A percentile compares a stretch with the other conserved stretches of the same genome.
Conservation (phyloP, 1,284 basidiomycete genomes). For the Polyporus tsugae region DNA sequence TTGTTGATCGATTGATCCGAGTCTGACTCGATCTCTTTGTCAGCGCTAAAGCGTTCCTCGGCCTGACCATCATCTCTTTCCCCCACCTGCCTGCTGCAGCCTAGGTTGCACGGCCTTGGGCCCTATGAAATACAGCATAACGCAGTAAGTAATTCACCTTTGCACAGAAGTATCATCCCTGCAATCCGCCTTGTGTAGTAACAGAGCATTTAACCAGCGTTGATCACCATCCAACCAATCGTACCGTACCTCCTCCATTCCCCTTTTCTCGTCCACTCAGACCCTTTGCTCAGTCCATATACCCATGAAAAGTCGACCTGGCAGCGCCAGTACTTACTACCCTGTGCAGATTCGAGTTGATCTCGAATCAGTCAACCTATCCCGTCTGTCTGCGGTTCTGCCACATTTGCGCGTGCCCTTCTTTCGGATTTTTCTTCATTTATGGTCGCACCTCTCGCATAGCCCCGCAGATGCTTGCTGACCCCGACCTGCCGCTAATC, state of each 20-base stretch:
- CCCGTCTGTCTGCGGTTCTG: background rate
- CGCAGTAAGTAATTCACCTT: background rate
- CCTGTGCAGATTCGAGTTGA: background rate
- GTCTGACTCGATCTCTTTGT: background rate
- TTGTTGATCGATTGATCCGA: too few relatives aligned
- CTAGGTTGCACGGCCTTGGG: background rate
- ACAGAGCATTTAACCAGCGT: background rate
- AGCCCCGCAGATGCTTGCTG: conserved; percentile 2
- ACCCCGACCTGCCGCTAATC: background rate
- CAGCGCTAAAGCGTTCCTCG: background rate
- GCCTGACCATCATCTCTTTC: background rate
- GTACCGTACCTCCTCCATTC: background rate
- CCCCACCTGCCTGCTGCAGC: background rate
- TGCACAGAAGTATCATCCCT: background rate
- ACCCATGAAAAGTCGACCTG: background rate
- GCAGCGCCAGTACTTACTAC: too few relatives aligned
- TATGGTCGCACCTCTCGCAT: background rate
- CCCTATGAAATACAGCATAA: background rate
- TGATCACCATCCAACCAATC: background rate
- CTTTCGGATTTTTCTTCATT: background rate
- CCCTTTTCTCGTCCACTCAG: background rate
- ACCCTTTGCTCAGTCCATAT: background rate
- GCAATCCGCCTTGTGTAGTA: background rate
- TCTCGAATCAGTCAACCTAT: background rate
- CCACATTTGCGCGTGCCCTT: background rate